These are phyloP conservation scores for Schoenoplectus triqueter DNA, from an alignment of 202 grass and related monocot species.

Conservation along the genomic window DNA sequence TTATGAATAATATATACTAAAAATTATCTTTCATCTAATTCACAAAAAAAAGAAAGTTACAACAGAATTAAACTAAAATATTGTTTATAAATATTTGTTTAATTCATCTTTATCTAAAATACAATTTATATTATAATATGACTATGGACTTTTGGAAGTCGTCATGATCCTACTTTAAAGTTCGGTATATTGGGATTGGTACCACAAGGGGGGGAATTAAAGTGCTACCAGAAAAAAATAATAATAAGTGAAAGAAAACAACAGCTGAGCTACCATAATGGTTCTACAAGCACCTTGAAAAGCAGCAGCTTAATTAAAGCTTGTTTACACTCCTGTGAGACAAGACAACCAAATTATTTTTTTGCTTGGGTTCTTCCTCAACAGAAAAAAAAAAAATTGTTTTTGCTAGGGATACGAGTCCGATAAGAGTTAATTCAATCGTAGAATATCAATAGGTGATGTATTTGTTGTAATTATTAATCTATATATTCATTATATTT, in stretches of 20 bases:
- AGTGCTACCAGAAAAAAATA: background rate
- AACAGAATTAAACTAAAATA: background rate
- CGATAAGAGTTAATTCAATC: background rate
- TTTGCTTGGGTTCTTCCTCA: too few species aligned
- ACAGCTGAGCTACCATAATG: background rate
- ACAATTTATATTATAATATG: background rate
- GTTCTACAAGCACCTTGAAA: background rate
- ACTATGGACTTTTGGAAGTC: background rate
- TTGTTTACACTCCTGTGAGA: background rate
- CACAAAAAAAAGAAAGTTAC: background rate
- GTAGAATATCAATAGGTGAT: background rate
- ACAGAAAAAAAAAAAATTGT: too few species aligned
- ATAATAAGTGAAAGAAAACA: background rate
- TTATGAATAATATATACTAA: too few species aligned
- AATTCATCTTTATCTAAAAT: background rate
- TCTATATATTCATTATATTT: background rate
- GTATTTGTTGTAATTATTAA: background rate
- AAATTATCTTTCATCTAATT: background rate
- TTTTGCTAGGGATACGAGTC: background rate
- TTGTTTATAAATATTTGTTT: background rate
- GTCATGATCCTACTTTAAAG: background rate
- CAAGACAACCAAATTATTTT: too few species aligned
- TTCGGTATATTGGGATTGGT: background rate
- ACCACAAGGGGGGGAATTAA: background rate
- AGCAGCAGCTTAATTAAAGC: conserved; percentile 3